These are phyloP conservation scores for Ammopiptanthus mongolicus DNA, from an alignment of 306 rosid species.

Conservation along the genomic window DNA sequence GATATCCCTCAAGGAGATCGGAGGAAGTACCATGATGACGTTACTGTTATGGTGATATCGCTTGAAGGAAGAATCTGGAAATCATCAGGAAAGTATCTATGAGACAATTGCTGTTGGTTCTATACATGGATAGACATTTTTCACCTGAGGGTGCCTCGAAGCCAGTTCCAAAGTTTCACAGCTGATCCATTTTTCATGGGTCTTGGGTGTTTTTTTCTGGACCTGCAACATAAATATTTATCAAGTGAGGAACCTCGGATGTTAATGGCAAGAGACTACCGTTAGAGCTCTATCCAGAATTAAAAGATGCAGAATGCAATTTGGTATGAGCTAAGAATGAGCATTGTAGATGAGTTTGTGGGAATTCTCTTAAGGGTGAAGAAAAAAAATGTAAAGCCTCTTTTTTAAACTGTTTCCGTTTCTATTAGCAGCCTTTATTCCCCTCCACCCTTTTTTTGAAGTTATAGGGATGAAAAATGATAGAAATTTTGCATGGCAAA, in stretches of 20 bases:
- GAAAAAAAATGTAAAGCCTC: slow-evolving; percentile 18
- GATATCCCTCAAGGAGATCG: slow-evolving; percentile 98
- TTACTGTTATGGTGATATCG: slow-evolving; percentile 94
- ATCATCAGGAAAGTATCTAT: slow-evolving; percentile 89
- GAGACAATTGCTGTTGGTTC: slow-evolving; percentile 35
- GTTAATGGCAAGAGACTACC: slow-evolving; percentile 31
- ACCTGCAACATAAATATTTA: slow-evolving; percentile 34
- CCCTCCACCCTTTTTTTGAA: neutral
- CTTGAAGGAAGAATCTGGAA: slow-evolving; percentile 99
- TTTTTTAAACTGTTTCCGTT: slow-evolving; percentile 19
- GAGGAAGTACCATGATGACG: slow-evolving; percentile 97
- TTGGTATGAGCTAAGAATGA: slow-evolving; percentile 40
- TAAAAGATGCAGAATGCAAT: slow-evolving; percentile 35
- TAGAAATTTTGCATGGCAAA: slow-evolving; percentile 57
- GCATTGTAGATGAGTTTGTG: slow-evolving; percentile 35
- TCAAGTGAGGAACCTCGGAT: slow-evolving; percentile 30
- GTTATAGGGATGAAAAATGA: slow-evolving; percentile 37
- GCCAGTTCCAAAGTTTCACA: slow-evolving; percentile 38
- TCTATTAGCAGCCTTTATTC: slow-evolving; percentile 8
- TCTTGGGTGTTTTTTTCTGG: slow-evolving; percentile 21
- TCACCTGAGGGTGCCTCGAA: slow-evolving; percentile 24
- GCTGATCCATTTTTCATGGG: slow-evolving; percentile 57
- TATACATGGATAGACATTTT: slow-evolving; percentile 23
- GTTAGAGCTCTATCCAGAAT: slow-evolving; percentile 30
- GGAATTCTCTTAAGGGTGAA: slow-evolving; percentile 36